phyloP scores from a whole-genome alignment of 169 alveolate genomes.

The Theileria luwenshuni region DNA sequence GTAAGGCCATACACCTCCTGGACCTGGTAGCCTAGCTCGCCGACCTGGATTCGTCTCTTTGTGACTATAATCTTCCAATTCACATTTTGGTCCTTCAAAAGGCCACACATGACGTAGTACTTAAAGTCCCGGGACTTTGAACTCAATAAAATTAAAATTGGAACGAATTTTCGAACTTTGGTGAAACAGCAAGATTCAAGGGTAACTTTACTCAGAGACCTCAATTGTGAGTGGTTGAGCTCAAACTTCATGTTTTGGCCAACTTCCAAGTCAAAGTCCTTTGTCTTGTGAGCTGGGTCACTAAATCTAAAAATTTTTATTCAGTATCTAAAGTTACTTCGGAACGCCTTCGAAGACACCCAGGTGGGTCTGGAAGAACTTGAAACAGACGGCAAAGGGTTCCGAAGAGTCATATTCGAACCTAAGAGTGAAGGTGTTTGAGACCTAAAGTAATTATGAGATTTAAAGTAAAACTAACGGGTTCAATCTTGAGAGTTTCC shows the following conservation, averaged over 20 bases:
- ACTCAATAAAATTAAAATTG: conserved; percentile 35
- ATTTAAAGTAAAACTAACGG: neutral
- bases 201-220: conserved; percentile 2
- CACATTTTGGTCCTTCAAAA: neutral
- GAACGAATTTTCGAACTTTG: conserved; percentile 32
- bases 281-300: conserved; percentile 4
- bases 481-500: neutral
- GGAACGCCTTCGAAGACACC: conserved; percentile 55
- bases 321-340: conserved; percentile 10
- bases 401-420: conserved; percentile 42
- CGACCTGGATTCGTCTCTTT: conserved; percentile 48
- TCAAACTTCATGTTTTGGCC: conserved; percentile 27
- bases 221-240: neutral
- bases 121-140: conserved; percentile 11
- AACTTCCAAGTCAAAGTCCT: conserved; percentile 28
- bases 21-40: conserved; percentile 49
- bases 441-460: neutral
- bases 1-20: conserved; percentile 69
- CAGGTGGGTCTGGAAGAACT: conserved; percentile 39
- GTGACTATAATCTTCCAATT: conserved; percentile 49
- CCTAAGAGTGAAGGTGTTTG: neutral
- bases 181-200: conserved; percentile 38
- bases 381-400: conserved; percentile 29
- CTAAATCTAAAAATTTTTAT: conserved; percentile 20
- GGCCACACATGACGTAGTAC: conserved; percentile 51